phyloP scores from a whole-genome alignment of 441 rosid genomes.

The Sinapis alba region DNA sequence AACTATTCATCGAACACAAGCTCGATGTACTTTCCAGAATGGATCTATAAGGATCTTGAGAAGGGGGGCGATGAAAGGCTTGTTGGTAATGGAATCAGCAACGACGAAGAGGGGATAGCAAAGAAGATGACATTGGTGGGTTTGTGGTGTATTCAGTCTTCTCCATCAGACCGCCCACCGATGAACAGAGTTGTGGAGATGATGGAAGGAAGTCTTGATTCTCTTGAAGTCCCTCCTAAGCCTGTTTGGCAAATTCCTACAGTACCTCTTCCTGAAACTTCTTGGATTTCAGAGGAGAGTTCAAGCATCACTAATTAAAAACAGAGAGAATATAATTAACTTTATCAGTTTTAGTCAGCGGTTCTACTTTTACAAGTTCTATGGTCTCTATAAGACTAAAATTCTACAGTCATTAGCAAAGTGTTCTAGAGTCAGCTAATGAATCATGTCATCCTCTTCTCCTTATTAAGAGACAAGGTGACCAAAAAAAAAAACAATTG shows the following conservation, averaged over 20 bases:
- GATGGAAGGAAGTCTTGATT: not conserved
- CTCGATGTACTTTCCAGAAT: conserved; percentile 38
- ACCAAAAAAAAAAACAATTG: too few relatives aligned
- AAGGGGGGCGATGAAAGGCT: not conserved
- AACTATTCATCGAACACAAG: conserved; percentile 12
- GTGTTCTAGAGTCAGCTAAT: too few relatives aligned
- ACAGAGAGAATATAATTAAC: too few relatives aligned
- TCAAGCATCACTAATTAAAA: not conserved
- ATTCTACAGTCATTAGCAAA: too few relatives aligned
- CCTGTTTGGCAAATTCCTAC: not conserved
- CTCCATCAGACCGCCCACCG: not conserved
- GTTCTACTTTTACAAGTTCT: too few relatives aligned
- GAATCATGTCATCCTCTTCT: too few relatives aligned
- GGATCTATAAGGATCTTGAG: conserved; percentile 37
- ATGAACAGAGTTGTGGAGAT: too few relatives aligned
- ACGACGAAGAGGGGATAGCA: not conserved
- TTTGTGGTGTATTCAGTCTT: not conserved
- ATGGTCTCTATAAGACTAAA: too few relatives aligned
- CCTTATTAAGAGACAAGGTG: too few relatives aligned
- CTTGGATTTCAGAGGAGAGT: not conserved
- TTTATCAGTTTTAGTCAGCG: too few relatives aligned
- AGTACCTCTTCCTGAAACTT: not conserved
- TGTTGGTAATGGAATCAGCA: not conserved
- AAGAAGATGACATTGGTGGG: not conserved
- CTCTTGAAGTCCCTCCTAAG: not conserved